phyloP scores from a whole-genome alignment of 2,329 filamentous ascomycete species.

The Fusarium penzigii region DNA sequence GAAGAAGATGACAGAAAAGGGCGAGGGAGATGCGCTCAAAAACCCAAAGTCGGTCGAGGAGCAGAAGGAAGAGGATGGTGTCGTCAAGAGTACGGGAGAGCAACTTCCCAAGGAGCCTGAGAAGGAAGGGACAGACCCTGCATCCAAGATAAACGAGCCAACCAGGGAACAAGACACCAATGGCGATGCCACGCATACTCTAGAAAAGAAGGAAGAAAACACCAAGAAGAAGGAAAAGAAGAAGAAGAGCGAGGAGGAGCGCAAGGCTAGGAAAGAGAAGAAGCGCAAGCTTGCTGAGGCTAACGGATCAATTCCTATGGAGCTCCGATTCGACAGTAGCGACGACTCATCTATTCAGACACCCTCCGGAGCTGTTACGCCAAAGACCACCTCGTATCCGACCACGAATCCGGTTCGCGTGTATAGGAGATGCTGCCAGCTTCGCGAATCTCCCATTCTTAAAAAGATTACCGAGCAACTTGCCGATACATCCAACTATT shows the following conservation, averaged over 20 bases:
- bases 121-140: slow-evolving; percentile 34
- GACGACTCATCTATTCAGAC: slow-evolving; percentile 49
- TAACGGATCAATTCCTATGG: slow-evolving; percentile 83
- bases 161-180: slow-evolving; percentile 23
- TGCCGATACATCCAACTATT: slow-evolving; percentile 65
- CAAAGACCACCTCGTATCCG: slow-evolving; percentile 49
- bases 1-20: slow-evolving; percentile 65
- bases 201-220: slow-evolving; percentile 43
- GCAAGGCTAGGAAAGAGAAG: slow-evolving; percentile 89
- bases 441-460: slow-evolving; percentile 88
- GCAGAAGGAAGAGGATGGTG: slow-evolving; percentile 38
- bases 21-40: slow-evolving; percentile 75
- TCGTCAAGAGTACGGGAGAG: slow-evolving; percentile 45
- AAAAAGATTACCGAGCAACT: slow-evolving; percentile 93
- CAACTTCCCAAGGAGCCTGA: slow-evolving; percentile 41
- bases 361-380: slow-evolving; percentile 14
- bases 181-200: slow-evolving; percentile 19
- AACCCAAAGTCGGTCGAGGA: slow-evolving; percentile 61
- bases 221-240: slow-evolving; percentile 91
- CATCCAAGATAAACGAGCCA: slow-evolving; percentile 17
- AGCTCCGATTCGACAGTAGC: slow-evolving; percentile 72
- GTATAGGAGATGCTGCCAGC: slow-evolving; percentile 90
- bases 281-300: slow-evolving; percentile 82
- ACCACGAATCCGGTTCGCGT: slow-evolving; percentile 91
- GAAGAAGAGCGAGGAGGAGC: slow-evolving; percentile 88